Base-by-base conservation (phyloP, 2,329 filamentous ascomycete genomes). In the Claviceps monticola region DNA sequence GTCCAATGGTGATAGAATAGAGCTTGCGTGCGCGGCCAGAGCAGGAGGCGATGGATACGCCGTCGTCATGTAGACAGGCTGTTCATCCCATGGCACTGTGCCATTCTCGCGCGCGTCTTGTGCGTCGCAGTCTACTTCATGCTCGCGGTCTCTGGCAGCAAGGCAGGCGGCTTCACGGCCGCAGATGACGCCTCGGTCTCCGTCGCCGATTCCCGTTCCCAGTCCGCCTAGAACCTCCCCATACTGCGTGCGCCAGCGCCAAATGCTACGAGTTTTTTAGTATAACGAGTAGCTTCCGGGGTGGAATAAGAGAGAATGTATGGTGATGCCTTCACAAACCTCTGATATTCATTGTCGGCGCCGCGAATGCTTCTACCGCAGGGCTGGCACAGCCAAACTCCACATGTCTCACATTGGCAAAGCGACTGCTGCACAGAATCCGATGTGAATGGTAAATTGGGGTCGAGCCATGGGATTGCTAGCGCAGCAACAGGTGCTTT, bases 241-340 rank as follows among this genome's bases (percentile, higher is more conserved):
- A 64, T 95, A 96, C 23, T 88, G 81, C 42, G 80, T 87, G 49
- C 90, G 83, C 90, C 90, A 96, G 55, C 81, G 85, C 89, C 90
- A 96, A 51, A 90, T 87, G 4, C 78, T 82, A 53, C 14, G 45
- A 45, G 9, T 16, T 26, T 41, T 17, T 48, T 16, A 34, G 37
- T 29, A 41, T 23, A 23, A 16, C 34, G 37, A 11, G 13, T 19
- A 17, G 7, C 11, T 23, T 23, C n/a, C 11, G 42, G 42, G 7
- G 13, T 19, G 29, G 11, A n/a, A 8, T 34, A 39, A 34, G 21
- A 19, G 14, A 29, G 23, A 41, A 17, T 17, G 37, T 16, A 29
- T 41, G 16, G 19, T 5, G 16, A 50, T 46, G 34, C 16, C 29
- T 39, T 9, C 19, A 63, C 70, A 44, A 67, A 80, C 78, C 74